phyloP scores from a whole-genome alignment of 2,329 filamentous ascomycete species.

The Hypoxylon sp. region DNA sequence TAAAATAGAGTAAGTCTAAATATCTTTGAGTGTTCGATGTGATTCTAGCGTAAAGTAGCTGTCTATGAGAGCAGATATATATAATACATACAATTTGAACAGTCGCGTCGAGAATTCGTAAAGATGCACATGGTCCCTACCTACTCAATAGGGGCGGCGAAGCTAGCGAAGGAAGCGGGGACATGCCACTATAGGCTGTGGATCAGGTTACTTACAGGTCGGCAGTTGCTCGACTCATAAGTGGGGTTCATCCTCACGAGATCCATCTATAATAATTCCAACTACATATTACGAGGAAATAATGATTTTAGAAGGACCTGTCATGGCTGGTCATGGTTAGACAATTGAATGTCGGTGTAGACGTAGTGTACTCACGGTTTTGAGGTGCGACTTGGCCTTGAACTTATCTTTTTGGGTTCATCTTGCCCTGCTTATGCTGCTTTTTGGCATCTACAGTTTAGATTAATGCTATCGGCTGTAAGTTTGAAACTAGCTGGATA shows the following conservation, averaged over 20 bases:
- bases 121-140: neutral
- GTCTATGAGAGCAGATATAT: constrained; percentile 8
- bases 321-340: neutral
- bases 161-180: constrained; percentile 33
- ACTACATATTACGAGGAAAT: constrained; percentile 12
- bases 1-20: neutral
- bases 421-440: neutral
- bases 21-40: constrained; percentile 11
- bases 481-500: neutral
- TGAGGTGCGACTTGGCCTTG: neutral
- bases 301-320: neutral
- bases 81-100: constrained; percentile 9
- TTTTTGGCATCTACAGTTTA: neutral
- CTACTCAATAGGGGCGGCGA: constrained; percentile 12
- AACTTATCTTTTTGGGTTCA: neutral
- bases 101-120: neutral
- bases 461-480: too few species aligned
- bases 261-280: constrained; percentile 20
- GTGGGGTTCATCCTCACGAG: constrained; percentile 34
- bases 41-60: neutral
- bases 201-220: constrained; percentile 33
- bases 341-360: neutral
- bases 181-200: constrained; percentile 32
- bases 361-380: neutral
- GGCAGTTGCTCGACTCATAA: constrained; percentile 38